Percentiles rank a stretch among this genome's conserved stretches.
These are phyloP conservation scores for Phytopythium litorale DNA, from an alignment of 352 stramenopile species.

Conservation along the genomic window DNA sequence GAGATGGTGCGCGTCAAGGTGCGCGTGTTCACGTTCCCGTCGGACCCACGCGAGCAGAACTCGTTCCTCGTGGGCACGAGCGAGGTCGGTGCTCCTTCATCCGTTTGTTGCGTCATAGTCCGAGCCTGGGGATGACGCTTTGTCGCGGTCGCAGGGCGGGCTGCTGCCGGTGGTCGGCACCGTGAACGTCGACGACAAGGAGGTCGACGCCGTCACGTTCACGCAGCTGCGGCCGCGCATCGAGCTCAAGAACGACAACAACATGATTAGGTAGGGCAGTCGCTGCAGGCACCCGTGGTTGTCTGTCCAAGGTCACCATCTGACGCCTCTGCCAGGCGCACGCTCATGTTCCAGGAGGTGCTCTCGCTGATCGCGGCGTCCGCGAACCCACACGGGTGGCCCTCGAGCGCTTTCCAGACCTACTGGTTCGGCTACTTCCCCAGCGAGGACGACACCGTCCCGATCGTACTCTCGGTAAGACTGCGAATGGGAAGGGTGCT, in stretches of 20 bases:
- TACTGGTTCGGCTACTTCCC: slow-evolving; percentile 76
- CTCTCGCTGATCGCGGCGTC: slow-evolving; percentile 54
- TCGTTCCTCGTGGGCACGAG: slow-evolving; percentile 73
- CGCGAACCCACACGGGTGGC: slow-evolving; percentile 63
- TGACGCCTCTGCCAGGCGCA: slow-evolving; percentile 25
- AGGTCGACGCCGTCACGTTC: slow-evolving; percentile 53
- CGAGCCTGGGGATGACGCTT: not conserved
- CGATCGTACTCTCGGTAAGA: slow-evolving; percentile 29
- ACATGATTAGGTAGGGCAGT: slow-evolving; percentile 42
- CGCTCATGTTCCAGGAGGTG: slow-evolving; percentile 74
- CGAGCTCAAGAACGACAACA: slow-evolving; percentile 57
- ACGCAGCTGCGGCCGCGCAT: slow-evolving; percentile 56
- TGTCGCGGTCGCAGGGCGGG: slow-evolving; percentile 29
- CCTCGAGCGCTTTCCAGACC: slow-evolving; percentile 55
- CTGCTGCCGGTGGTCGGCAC: slow-evolving; percentile 60
- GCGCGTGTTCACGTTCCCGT: slow-evolving; percentile 74
- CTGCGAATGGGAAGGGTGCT: too few relatives aligned
- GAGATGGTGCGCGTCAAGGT: slow-evolving; percentile 63
- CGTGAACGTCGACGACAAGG: slow-evolving; percentile 58
- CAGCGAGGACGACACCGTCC: slow-evolving; percentile 32
- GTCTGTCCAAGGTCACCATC: not conserved
- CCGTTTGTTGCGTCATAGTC: not conserved
- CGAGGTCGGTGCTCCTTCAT: slow-evolving; percentile 23
- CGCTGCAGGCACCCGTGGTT: not conserved
- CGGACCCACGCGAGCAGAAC: slow-evolving; percentile 61